Percentiles rank a stretch among this genome's conserved stretches.
Evolutionary conservation across 768 basidiomycete genomes (phyloP).

Genomic region (Psilocybe cyanescens): DNA sequence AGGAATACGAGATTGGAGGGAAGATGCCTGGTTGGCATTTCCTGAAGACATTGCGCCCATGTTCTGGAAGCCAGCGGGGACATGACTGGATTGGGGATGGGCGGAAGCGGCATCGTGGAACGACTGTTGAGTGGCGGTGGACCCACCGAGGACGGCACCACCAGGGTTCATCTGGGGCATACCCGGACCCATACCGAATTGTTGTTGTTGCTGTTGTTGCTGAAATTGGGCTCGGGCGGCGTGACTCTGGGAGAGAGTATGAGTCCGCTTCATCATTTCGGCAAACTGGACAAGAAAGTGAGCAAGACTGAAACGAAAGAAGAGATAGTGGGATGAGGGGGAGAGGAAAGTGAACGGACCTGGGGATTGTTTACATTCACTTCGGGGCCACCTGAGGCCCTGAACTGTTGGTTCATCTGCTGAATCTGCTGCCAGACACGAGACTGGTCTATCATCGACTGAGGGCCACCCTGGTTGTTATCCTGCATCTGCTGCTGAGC

Average conservation of each 20-base stretch:
- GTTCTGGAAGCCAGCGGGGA: conserved; percentile 23
- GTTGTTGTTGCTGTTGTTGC: conserved; percentile 24
- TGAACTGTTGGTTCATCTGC: conserved; percentile 32
- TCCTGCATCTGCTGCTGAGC: conserved; percentile 48
- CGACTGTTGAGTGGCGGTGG: conserved; percentile 31
- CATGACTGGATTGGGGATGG: conserved; percentile 21
- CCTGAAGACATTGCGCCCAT: conserved; percentile 22
- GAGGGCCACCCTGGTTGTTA: conserved; percentile 42
- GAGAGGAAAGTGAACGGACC: conserved; percentile 19
- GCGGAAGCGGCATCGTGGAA: conserved; percentile 24
- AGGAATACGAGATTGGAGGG: conserved; percentile 18
- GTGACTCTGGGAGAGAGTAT: conserved; percentile 27
- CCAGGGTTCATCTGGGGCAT: conserved; percentile 42
- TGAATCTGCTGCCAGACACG: conserved; percentile 62
- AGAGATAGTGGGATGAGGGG: conserved; percentile 5
- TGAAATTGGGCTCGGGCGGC: conserved; percentile 21
- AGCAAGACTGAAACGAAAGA: conserved; percentile 10
- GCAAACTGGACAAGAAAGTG: conserved; percentile 24
- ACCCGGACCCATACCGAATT: conserved; percentile 40
- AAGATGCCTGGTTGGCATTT: conserved; percentile 20
- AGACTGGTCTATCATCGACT: conserved; percentile 50
- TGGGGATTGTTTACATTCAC: conserved; percentile 22
- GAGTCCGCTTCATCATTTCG: conserved; percentile 31
- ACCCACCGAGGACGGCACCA: conserved; percentile 27
- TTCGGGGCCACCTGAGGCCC: conserved; percentile 19